phyloP scores from a whole-genome alignment of 148 eudicot genomes.

The Hydrangea macrophylla region DNA sequence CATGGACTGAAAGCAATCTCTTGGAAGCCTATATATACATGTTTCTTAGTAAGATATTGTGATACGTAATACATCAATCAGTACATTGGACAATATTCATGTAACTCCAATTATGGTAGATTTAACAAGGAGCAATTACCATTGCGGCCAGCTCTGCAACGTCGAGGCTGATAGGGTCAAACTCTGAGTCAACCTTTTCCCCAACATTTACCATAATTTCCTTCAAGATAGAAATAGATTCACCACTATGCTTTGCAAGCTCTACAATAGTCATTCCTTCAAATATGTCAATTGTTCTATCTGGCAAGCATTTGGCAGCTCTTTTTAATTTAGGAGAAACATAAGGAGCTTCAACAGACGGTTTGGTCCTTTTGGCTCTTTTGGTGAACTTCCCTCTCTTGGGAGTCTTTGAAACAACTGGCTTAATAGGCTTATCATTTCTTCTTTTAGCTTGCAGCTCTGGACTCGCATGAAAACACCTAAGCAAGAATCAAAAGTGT shows the following conservation, averaged over 20 bases:
- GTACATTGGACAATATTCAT: not conserved
- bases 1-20: not conserved
- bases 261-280: constrained; percentile 88
- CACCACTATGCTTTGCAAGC: constrained; percentile 79
- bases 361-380: constrained; percentile 36
- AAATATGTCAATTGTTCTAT: constrained; percentile 72
- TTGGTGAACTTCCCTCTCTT: constrained; percentile 55
- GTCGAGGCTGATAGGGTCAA: constrained; percentile 81
- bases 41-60: not conserved
- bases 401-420: constrained; percentile 42
- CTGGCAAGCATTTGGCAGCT: constrained; percentile 40
- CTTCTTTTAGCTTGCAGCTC: constrained; percentile 41
- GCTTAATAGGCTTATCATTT: constrained; percentile 26
- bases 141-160: constrained; percentile 91
- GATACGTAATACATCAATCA: not conserved
- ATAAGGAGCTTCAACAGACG: constrained; percentile 82
- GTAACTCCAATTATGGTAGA: not conserved
- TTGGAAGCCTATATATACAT: not conserved
- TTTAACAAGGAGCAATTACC: constrained; percentile 38
- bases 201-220: constrained; percentile 72
- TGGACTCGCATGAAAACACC: constrained; percentile 65
- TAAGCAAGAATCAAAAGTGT: constrained; percentile 13
- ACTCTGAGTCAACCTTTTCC: constrained; percentile 79
- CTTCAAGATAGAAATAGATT: constrained; percentile 47
- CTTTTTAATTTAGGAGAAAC: constrained; percentile 57